phyloP scores from a whole-genome alignment of 2,329 filamentous ascomycete species.

The Fusarium sulawesiense region DNA sequence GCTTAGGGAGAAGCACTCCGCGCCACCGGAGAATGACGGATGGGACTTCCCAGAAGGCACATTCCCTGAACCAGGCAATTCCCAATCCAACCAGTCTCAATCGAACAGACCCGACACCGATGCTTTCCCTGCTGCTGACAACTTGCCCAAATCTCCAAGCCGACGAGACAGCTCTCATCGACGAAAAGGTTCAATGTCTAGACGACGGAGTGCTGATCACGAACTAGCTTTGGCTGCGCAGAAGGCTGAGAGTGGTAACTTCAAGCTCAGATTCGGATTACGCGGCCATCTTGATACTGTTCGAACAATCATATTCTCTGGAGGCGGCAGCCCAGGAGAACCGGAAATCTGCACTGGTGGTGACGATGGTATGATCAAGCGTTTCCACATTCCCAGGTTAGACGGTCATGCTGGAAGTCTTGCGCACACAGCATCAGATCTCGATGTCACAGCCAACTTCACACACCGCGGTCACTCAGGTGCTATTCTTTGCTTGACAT shows the following conservation, averaged over 20 bases:
- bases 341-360: conserved; percentile 97
- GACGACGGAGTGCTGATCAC: conserved; percentile 76
- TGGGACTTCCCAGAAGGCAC: conserved; percentile 93
- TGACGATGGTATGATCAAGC: conserved; percentile 95
- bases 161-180: conserved; percentile 76
- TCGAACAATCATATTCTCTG: conserved; percentile 94
- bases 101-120: conserved; percentile 84
- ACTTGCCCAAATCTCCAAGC: conserved; percentile 82
- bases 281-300: conserved; percentile 94
- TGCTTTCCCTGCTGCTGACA: conserved; percentile 84
- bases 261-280: conserved; percentile 93
- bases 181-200: conserved; percentile 82
- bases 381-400: conserved; percentile 93
- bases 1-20: conserved; percentile 59
- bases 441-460: conserved; percentile 93
- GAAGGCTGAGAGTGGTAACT: conserved; percentile 77
- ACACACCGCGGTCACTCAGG: conserved; percentile 96
- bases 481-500: conserved; percentile 85
- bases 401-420: conserved; percentile 62
- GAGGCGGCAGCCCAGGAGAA: conserved; percentile 92
- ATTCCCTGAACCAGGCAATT: conserved; percentile 66
- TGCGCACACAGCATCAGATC: conserved; percentile 73
- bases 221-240: conserved; percentile 65
- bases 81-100: conserved; percentile 60
- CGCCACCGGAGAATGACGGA: conserved; percentile 71